Evolutionary conservation across 2,329 filamentous ascomycete species (phyloP).

Genomic region (Monosporascus sp.): DNA sequence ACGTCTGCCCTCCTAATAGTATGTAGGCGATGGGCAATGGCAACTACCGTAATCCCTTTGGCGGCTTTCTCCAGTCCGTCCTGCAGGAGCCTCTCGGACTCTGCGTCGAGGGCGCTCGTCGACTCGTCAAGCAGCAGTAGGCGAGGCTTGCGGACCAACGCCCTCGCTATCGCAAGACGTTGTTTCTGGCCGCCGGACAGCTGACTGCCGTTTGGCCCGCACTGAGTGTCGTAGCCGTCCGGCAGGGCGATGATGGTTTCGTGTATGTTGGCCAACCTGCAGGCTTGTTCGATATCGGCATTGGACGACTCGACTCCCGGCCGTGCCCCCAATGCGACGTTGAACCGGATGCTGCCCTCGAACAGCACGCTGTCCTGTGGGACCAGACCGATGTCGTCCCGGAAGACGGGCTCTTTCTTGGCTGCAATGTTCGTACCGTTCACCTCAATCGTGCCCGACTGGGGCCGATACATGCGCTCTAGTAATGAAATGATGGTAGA

Average conservation of each 20-base stretch:
- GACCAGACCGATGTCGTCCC: conserved; percentile 50
- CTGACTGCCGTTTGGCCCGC: conserved; percentile 67
- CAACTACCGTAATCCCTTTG: conserved; percentile 50
- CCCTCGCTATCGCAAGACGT: conserved; percentile 71
- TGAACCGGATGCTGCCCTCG: conserved; percentile 51
- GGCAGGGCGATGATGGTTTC: conserved; percentile 59
- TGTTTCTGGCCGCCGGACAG: conserved; percentile 78
- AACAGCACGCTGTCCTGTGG: conserved; percentile 56
- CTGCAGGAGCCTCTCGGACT: conserved; percentile 61
- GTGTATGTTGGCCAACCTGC: conserved; percentile 64
- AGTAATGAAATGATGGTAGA: conserved; percentile 41
- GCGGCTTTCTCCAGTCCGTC: conserved; percentile 57
- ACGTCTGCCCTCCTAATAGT: conserved; percentile 52
- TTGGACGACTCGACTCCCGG: conserved; percentile 51
- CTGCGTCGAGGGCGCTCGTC: conserved; percentile 70
- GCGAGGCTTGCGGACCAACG: conserved; percentile 65
- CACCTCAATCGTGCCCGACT: conserved; percentile 44
- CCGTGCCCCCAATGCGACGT: conserved; percentile 48
- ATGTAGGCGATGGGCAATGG: conserved; percentile 53
- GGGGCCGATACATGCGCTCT: conserved; percentile 50
- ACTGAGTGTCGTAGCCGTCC: conserved; percentile 59
- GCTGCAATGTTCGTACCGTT: conserved; percentile 44
- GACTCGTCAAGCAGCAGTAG: conserved; percentile 78
- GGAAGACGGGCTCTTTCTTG: conserved; percentile 38
- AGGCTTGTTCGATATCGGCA: conserved; percentile 61